Base-by-base conservation (phyloP, 768 basidiomycete species). In the Hygrocybe punicea region DNA sequence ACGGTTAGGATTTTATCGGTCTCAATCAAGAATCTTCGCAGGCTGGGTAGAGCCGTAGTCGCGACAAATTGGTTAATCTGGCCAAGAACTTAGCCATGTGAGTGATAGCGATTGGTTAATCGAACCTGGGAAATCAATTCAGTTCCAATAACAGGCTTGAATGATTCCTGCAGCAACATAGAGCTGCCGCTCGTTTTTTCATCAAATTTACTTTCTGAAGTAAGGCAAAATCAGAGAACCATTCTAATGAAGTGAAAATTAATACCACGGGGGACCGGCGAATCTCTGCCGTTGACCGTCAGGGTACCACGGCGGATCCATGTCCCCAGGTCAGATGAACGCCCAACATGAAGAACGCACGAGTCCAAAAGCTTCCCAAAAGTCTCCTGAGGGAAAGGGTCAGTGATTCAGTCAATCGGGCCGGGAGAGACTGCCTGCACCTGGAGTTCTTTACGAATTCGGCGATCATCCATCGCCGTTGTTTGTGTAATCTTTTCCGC, bases 401-500 rank as follows among this genome's bases (percentile, higher is more conserved):
- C 37, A 36, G 19, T 29, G 34, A 16, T 55, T 46, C 17, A 49
- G 23, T 23, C 17, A 48, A 19, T 33, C 2, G 44, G 17, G 51
- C 21, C 29, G 36, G 16, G 19, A 44, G 13, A 33, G 37, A n/a
- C 36, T 8, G n/a, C 34, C 54, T 59, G 16, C 60, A 86, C 89
- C 78, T 96, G 93, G 9, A 98, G 75, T 56, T 99, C 97, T 67
- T 93, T 91, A 23, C 91, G 84, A 54, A 95, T 73, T 37, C 91
- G 81, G 21, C 85, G 81, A 70, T 99, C 97, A 57, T 98, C 96
- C 71, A 96, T 81, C 0, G 93, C 93, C 5, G 89, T 85, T 0
- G 94, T 98, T 65, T 93, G 92, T 1, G 86, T 84, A 34, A 95
- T 74, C 67, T 93, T 93, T 60, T 91, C 91, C 0, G 89, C 85